These are phyloP conservation scores for Fusarium globosum DNA, from an alignment of 2,329 filamentous ascomycete genomes.

Conservation along the genomic window DNA sequence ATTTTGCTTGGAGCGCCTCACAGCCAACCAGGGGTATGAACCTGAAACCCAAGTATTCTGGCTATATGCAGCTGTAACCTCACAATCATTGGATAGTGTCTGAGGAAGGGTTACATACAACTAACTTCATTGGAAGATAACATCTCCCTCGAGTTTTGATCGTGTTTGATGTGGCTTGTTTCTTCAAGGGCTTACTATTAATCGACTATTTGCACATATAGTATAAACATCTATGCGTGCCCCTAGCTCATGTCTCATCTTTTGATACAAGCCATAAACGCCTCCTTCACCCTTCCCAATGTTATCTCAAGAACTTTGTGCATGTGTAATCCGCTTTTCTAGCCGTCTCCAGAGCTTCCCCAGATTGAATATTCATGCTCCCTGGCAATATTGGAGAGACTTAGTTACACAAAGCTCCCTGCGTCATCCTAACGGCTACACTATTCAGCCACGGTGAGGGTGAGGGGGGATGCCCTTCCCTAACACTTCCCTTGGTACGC, in stretches of 20 bases:
- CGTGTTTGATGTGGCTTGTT: conserved; percentile 19
- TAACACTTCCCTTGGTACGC: background rate
- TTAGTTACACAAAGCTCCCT: conserved; percentile 14
- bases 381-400: conserved; percentile 15
- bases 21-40: conserved; percentile 17
- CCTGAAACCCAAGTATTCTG: conserved; percentile 27
- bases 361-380: conserved; percentile 23
- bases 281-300: conserved; percentile 33
- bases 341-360: conserved; percentile 4
- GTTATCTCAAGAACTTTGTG: conserved; percentile 23
- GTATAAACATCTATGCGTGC: conserved; percentile 10
- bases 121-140: conserved; percentile 18
- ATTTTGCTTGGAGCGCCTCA: conserved; percentile 22
- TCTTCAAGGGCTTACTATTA: conserved; percentile 27
- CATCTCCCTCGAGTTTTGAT: background rate
- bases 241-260: conserved; percentile 34
- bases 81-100: conserved; percentile 8
- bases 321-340: conserved; percentile 26
- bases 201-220: conserved; percentile 27
- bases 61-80: conserved; percentile 11
- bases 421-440: background rate
- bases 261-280: conserved; percentile 31
- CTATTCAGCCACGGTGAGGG: conserved; percentile 1
- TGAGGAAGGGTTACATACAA: background rate
- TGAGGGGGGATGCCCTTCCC: background rate